Evolutionary conservation across 495 filamentous ascomycete species (phyloP).

Genomic region (Penicillium verhagenii): DNA sequence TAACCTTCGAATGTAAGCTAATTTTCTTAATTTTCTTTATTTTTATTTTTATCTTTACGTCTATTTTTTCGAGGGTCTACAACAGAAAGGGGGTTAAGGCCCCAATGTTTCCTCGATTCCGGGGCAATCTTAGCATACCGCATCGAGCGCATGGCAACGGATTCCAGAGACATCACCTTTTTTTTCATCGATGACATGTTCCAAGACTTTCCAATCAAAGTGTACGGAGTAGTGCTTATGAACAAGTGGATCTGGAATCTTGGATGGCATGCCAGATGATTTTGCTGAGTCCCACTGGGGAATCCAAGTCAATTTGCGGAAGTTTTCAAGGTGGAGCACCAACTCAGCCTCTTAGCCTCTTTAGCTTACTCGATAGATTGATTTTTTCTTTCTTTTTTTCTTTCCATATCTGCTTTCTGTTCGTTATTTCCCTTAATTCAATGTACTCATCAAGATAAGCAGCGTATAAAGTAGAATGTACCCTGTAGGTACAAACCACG

Average conservation of each 20-base stretch:
- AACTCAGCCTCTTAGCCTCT: not conserved
- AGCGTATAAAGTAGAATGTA: no score
- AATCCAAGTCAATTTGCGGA: not conserved
- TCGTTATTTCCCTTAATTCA: no score
- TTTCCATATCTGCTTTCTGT: not conserved
- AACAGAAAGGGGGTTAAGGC: no score
- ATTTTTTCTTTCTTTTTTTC: not conserved
- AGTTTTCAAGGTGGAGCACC: not conserved
- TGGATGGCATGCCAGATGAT: constrained; percentile 17
- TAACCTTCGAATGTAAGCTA: no score
- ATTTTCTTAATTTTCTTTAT: no score
- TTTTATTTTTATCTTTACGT: no score
- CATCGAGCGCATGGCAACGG: not conserved
- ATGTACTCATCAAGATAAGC: no score
- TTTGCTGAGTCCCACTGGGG: constrained; percentile 9
- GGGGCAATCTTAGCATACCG: not conserved
- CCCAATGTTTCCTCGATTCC: not conserved
- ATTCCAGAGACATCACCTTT: not conserved
- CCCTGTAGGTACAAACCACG: no score
- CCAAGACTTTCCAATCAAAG: no score
- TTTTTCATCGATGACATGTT: not conserved
- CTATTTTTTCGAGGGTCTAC: no score
- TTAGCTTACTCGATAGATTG: not conserved
- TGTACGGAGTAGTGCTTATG: no score
- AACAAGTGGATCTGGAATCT: constrained; percentile 22